A percentile compares a stretch with the other conserved stretches of the same genome.
phyloP scores from a whole-genome alignment of 208 protist species.

The Borovskyia barvae region DNA sequence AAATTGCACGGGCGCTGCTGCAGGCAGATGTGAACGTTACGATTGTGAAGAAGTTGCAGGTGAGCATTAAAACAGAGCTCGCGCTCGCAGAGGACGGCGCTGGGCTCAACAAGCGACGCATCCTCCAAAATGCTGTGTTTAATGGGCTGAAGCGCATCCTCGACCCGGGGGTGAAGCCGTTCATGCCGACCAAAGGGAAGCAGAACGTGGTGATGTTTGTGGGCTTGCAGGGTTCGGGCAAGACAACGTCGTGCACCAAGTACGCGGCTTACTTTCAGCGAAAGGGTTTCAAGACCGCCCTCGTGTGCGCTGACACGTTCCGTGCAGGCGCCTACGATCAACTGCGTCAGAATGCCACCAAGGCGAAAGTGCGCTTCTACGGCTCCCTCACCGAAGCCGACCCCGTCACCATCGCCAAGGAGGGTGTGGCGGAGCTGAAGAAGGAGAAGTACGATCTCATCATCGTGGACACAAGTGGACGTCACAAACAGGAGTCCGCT shows the following conservation, averaged over 20 bases:
- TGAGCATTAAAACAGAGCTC: conserved; percentile 92
- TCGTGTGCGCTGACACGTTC: conserved; percentile 99
- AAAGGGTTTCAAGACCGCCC: conserved; percentile 94
- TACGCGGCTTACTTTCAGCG: conserved; percentile 94
- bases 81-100: conserved; percentile 92
- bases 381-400: conserved; percentile 95
- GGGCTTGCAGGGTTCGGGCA: conserved; percentile 97
- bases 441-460: conserved; percentile 97
- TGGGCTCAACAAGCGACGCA: conserved; percentile 96
- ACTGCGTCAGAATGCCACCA: conserved; percentile 99
- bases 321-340: conserved; percentile 96
- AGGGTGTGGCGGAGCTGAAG: conserved; percentile 97
- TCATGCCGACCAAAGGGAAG: conserved; percentile 94
- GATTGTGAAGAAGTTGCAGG: conserved; percentile 92
- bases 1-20: conserved; percentile 94
- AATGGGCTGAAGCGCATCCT: conserved; percentile 96
- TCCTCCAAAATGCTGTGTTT: conserved; percentile 96
- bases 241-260: conserved; percentile 99
- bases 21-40: conserved; percentile 97
- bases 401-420: conserved; percentile 95
- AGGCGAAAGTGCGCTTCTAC: conserved; percentile 98
- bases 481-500: conserved; percentile 98
- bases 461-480: conserved; percentile 99
- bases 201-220: conserved; percentile 99
- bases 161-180: conserved; percentile 96